Conservation (phyloP, 768 basidiomycete species). For the Boletus pseudo-olivaceus region DNA sequence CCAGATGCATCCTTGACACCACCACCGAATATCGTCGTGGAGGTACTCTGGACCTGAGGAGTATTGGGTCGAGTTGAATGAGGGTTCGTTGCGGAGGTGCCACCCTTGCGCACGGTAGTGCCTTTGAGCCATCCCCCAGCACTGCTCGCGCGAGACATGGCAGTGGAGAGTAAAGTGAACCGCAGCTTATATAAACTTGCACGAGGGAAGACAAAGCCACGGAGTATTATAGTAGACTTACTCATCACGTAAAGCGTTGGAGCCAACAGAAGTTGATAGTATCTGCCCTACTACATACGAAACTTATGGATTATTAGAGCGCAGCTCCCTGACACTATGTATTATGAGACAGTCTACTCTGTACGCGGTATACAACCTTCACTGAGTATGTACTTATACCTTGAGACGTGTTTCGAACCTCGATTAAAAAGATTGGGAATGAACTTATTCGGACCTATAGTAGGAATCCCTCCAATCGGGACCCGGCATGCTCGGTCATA, state of each 20-base stretch:
- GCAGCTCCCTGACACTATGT: too few relatives aligned
- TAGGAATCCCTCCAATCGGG: too few relatives aligned
- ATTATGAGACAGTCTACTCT: too few relatives aligned
- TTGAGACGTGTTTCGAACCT: not conserved
- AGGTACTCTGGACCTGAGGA: slow-evolving; percentile 67
- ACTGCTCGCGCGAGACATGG: slow-evolving; percentile 33
- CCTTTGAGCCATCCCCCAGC: slow-evolving; percentile 60
- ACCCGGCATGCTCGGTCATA: not conserved
- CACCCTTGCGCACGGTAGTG: slow-evolving; percentile 70
- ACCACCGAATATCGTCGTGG: slow-evolving; percentile 71
- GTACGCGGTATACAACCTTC: too few relatives aligned
- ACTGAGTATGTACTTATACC: too few relatives aligned
- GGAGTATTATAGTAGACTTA: too few relatives aligned
- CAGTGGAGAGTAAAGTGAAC: not conserved
- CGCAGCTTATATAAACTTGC: slow-evolving; percentile 13
- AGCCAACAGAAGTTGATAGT: too few relatives aligned
- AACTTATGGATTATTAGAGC: too few relatives aligned
- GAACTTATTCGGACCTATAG: too few relatives aligned
- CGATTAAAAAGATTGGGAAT: not conserved
- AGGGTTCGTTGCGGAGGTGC: slow-evolving; percentile 37
- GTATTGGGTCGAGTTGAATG: slow-evolving; percentile 59
- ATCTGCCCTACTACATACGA: too few relatives aligned
- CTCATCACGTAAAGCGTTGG: not conserved
- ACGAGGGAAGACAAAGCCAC: not conserved
- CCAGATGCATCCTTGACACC: slow-evolving; percentile 87